Base-by-base conservation (phyloP, 805 yeast genomes). In the Kuraishia floccosa region DNA sequence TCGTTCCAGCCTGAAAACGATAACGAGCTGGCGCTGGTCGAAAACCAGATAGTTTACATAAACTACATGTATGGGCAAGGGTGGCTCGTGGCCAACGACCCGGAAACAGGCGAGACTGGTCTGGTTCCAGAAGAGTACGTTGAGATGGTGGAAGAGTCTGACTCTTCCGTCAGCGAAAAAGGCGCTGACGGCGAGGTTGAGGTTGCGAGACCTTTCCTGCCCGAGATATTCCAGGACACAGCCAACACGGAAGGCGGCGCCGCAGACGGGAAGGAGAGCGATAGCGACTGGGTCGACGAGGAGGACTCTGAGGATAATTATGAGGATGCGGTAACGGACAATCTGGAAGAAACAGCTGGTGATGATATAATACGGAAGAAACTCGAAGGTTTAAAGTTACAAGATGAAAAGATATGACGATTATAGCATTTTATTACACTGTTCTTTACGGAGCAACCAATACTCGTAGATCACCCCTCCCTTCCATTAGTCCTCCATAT, bases 61-160 rank as follows among this genome's bases (percentile, higher is more conserved):
- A 74, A 79, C 36, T 89, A 87, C 52, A 72, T 93, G 35, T 95
- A 89, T 51, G 97, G 97, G 17, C 96, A 89, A 51, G 99, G 99
- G 6, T 91, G 98, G 99, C 66, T 91, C 3, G 96, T 91, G 31
- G 97, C 96, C 1, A 76, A 72, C 42, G 86, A 85, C 45, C 78
- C 83, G 1, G 63, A 47, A 17, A 66, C 80, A 3, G 85, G 84
- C 1, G 80, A 76, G 39, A 82, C 93, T 9, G 98, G 98, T 2
- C 68, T 91, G 31, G 94, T 91, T 5, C 98, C 98, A 1, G 94
- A 87, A 46, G 96, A 83, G 44, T 91, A 87, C 46, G 96, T 91
- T 19, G 79, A 82, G 34, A 50, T 69, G 4, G 27, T 54, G 22
- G 43, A 49, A 24, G 52, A 41, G n/a, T n/a, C n/a, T n/a, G n/a